Evolutionary conservation across 2,329 filamentous ascomycete genomes (phyloP).

Genomic region (Xylariaceae sp.): DNA sequence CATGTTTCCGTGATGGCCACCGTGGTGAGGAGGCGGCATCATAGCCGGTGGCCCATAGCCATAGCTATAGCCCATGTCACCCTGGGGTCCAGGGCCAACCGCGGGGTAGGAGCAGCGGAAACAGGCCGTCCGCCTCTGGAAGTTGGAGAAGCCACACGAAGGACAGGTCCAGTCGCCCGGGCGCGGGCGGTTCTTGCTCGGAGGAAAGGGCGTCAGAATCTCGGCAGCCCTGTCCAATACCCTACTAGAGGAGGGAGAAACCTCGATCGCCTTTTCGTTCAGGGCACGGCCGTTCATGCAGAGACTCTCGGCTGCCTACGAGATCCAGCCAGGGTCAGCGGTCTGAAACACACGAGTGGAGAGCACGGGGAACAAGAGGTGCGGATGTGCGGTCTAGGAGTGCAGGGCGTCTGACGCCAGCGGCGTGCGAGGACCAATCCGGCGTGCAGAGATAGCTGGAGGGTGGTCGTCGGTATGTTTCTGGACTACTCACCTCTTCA

Average conservation of each 20-base stretch:
- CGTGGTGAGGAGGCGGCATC: constrained; percentile 72
- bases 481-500: constrained; percentile 88
- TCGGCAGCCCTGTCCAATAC: constrained; percentile 93
- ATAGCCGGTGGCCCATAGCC: constrained; percentile 65
- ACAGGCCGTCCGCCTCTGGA: constrained; percentile 94
- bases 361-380: not conserved
- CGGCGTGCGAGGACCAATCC: no score
- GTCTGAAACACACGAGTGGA: not conserved
- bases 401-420: no score
- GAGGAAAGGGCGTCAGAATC: constrained; percentile 93
- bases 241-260: constrained; percentile 93
- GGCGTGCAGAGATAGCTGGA: no score
- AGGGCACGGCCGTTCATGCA: constrained; percentile 98
- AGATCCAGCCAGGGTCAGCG: constrained; percentile 4
- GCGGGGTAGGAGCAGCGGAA: constrained; percentile 99
- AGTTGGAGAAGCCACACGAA: constrained; percentile 98
- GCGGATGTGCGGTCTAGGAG: not conserved
- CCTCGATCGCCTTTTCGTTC: constrained; percentile 98
- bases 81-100: constrained; percentile 66
- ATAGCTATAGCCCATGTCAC: constrained; percentile 46
- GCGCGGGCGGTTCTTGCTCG: constrained; percentile 94
- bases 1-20: constrained; percentile 46
- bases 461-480: no score
- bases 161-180: constrained; percentile 99
- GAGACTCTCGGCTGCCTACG: constrained; percentile 86